phyloP scores from a whole-genome alignment of 2,329 filamentous ascomycete genomes.

The Rhexocercosporidium sp. region DNA sequence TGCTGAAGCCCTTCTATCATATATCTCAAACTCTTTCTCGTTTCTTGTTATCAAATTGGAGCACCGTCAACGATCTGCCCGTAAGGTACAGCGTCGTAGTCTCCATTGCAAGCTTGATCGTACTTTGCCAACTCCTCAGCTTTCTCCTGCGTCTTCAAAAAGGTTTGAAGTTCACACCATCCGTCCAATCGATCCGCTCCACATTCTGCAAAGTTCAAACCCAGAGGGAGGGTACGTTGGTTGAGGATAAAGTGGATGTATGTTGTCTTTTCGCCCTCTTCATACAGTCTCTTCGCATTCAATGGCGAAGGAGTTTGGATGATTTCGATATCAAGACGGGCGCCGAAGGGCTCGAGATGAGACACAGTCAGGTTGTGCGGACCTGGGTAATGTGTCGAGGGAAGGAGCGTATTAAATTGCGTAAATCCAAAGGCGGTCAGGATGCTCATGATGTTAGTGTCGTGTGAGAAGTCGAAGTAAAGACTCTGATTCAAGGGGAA shows the following conservation, averaged over 20 bases:
- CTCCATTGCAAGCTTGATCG: constrained; percentile 69
- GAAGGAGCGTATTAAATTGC: constrained; percentile 68
- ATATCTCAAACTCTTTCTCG: not conserved
- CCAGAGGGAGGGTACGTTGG: constrained; percentile 74
- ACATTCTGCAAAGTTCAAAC: constrained; percentile 68
- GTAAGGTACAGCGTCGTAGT: constrained; percentile 55
- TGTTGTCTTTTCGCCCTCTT: constrained; percentile 59
- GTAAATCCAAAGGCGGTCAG: constrained; percentile 74
- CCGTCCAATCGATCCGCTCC: constrained; percentile 68
- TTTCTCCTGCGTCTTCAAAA: constrained; percentile 64
- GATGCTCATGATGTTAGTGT: constrained; percentile 74
- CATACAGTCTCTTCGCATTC: constrained; percentile 53
- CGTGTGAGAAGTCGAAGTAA: constrained; percentile 80
- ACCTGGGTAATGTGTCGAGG: constrained; percentile 58
- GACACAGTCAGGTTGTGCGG: constrained; percentile 68
- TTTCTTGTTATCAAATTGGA: constrained; percentile 19
- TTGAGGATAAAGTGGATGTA: constrained; percentile 80
- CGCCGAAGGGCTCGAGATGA: constrained; percentile 74
- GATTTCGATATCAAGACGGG: constrained; percentile 75
- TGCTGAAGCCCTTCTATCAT: not conserved
- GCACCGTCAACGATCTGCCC: constrained; percentile 56
- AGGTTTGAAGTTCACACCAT: constrained; percentile 76
- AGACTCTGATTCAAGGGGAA: constrained; percentile 77
- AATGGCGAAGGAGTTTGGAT: constrained; percentile 71
- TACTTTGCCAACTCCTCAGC: constrained; percentile 65